Conservation (phyloP, 2,329 filamentous ascomycete species). For the Hirsutella minnesotensis region DNA sequence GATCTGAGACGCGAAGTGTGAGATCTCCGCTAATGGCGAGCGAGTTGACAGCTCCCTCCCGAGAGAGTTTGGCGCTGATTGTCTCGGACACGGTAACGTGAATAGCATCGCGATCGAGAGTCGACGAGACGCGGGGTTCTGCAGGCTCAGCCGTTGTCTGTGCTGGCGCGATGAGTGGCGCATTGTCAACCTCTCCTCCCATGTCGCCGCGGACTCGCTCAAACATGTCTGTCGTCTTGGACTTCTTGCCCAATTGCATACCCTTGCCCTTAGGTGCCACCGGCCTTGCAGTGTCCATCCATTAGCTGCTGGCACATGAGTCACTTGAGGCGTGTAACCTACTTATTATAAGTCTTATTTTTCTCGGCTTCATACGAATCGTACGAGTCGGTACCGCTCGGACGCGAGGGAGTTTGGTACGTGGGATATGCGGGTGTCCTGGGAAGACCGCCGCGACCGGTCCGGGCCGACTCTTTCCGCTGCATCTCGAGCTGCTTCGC, state of each 20-base stretch:
- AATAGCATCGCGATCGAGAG: conserved; percentile 70
- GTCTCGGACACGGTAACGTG: conserved; percentile 80
- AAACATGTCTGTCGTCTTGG: conserved; percentile 94
- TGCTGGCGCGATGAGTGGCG: conserved; percentile 55
- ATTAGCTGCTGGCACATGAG: background rate
- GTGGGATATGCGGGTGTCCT: conserved; percentile 77
- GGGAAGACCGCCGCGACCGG: conserved; percentile 52
- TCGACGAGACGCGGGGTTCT: conserved; percentile 48
- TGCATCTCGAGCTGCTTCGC: conserved; percentile 98
- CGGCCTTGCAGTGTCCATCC: conserved; percentile 12
- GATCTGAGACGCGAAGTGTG: conserved; percentile 79
- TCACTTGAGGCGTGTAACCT: conserved; percentile 17
- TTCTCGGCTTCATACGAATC: conserved; percentile 95
- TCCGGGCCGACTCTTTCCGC: conserved; percentile 85
- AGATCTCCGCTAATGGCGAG: conserved; percentile 87
- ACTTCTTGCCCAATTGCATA: conserved; percentile 99
- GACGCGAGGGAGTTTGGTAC: conserved; percentile 70
- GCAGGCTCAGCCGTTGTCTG: conserved; percentile 37
- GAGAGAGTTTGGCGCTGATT: conserved; percentile 80
- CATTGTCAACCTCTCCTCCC: conserved; percentile 72
- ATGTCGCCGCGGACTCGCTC: conserved; percentile 88
- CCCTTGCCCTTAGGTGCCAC: conserved; percentile 79
- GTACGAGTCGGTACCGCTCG: conserved; percentile 68
- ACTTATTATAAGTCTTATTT: conserved; percentile 82
- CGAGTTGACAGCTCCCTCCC: conserved; percentile 77